These are phyloP conservation scores for Entomortierella lignicola DNA, from an alignment of 192 early-diverging fungal species.

Conservation along the genomic window DNA sequence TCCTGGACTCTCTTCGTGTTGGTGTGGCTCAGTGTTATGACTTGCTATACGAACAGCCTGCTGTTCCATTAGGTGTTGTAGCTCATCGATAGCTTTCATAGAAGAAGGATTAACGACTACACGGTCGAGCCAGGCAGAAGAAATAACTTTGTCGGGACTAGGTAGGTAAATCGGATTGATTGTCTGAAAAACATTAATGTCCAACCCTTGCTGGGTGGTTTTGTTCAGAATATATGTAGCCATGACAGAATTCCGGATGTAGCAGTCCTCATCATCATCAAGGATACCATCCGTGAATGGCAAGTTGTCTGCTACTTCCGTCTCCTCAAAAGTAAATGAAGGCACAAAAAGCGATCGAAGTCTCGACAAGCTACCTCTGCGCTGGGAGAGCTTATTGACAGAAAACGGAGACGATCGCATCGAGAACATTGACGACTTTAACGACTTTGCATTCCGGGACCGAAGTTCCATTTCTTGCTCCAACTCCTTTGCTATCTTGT, in stretches of 20 bases:
- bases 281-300: too few species aligned
- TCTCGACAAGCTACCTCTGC: neutral
- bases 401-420: neutral
- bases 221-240: conserved; percentile 62
- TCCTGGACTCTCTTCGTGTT: neutral
- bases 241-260: conserved; percentile 49
- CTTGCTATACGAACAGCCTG: conserved; percentile 2
- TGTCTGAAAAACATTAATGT: conserved; percentile 63
- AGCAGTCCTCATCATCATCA: neutral
- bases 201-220: conserved; percentile 19
- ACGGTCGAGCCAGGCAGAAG: conserved; percentile 63
- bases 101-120: conserved; percentile 64
- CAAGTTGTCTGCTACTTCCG: too few species aligned
- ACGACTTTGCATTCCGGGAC: conserved; percentile 4
- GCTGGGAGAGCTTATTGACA: neutral
- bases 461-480: conserved; percentile 14
- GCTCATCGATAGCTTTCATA: conserved; percentile 56
- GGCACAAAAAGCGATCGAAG: neutral
- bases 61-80: conserved; percentile 53
- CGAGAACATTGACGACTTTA: conserved; percentile 8
- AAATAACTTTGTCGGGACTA: conserved; percentile 36
- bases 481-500: conserved; percentile 16
- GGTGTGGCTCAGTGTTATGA: neutral
- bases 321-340: too few species aligned
- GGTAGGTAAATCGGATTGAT: conserved; percentile 64